A percentile compares a stretch with the other conserved stretches of the same genome.
phyloP scores from a whole-genome alignment of 495 filamentous ascomycete species.

The Trichoderma erinaceum region DNA sequence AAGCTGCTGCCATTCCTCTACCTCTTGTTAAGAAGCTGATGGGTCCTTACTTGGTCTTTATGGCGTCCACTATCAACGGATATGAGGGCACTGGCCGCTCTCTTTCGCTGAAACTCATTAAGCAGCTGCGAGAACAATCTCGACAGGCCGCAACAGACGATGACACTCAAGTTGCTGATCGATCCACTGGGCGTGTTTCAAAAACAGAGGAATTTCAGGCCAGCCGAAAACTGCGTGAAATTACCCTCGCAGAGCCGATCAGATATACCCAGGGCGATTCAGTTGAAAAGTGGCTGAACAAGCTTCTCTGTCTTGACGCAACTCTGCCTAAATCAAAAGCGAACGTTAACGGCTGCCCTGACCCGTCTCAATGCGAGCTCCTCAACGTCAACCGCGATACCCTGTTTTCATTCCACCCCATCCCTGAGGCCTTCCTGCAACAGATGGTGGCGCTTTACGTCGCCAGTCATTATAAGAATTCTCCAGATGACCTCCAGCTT shows the following conservation, averaged over 20 bases:
- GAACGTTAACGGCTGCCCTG: conserved; percentile 74
- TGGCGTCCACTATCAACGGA: conserved; percentile 98
- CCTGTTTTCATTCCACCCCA: conserved; percentile 94
- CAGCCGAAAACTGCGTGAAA: conserved; percentile 81
- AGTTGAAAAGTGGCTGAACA: conserved; percentile 96
- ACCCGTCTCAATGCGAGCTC: conserved; percentile 84
- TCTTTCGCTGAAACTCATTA: conserved; percentile 91
- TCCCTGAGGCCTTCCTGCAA: conserved; percentile 94
- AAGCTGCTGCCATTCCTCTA: conserved; percentile 93
- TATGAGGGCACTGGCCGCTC: conserved; percentile 97
- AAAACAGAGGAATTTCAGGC: conserved; percentile 57
- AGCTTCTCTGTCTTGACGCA: conserved; percentile 86
- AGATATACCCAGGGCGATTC: conserved; percentile 85
- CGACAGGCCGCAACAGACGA: conserved; percentile 45
- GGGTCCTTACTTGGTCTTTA: conserved; percentile 98
- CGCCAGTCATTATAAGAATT: conserved; percentile 98
- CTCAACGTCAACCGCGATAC: conserved; percentile 94
- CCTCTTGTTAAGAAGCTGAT: conserved; percentile 89
- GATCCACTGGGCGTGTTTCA: conserved; percentile 60
- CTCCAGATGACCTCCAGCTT: conserved; percentile 93
- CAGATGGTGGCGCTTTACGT: conserved; percentile 98
- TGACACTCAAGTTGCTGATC: conserved; percentile 62
- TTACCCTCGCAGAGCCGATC: conserved; percentile 89
- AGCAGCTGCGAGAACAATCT: conserved; percentile 93
- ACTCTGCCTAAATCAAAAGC: conserved; percentile 72